A percentile compares a stretch with the other conserved stretches of the same genome.
phyloP scores from a whole-genome alignment of 2,329 filamentous ascomycete species.

The Aquanectria penicillioides region DNA sequence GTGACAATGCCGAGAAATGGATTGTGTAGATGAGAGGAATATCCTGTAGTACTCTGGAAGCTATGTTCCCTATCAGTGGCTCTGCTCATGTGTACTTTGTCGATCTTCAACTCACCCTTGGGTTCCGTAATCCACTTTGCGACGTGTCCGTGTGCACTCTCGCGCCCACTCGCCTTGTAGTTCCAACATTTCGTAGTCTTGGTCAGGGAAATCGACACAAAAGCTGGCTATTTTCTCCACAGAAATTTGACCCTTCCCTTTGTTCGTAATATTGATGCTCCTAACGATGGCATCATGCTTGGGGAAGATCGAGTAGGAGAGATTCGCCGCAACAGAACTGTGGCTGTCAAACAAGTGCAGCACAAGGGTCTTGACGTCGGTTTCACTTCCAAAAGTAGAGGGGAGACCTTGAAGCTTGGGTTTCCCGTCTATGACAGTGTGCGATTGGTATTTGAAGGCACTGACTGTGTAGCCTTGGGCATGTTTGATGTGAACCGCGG shows the following conservation, averaged over 20 bases:
- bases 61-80: slow-evolving; percentile 43
- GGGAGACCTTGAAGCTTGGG: slow-evolving; percentile 65
- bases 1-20: slow-evolving; percentile 69
- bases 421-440: slow-evolving; percentile 66
- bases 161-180: slow-evolving; percentile 71
- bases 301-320: slow-evolving; percentile 73
- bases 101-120: slow-evolving; percentile 65
- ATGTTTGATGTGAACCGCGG: slow-evolving; percentile 70
- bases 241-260: slow-evolving; percentile 61
- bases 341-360: slow-evolving; percentile 68
- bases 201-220: slow-evolving; percentile 68
- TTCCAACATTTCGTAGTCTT: slow-evolving; percentile 70
- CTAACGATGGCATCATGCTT: slow-evolving; percentile 68
- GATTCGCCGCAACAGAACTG: slow-evolving; percentile 65
- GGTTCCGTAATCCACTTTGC: slow-evolving; percentile 65
- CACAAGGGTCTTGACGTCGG: slow-evolving; percentile 67
- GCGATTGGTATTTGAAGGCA: slow-evolving; percentile 66
- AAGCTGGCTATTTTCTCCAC: slow-evolving; percentile 69
- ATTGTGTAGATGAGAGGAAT: slow-evolving; percentile 72
- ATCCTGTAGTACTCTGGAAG: slow-evolving; percentile 70
- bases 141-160: slow-evolving; percentile 64
- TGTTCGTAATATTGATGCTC: slow-evolving; percentile 70
- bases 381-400: slow-evolving; percentile 65
- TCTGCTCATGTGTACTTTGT: no score
- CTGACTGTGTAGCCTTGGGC: slow-evolving; percentile 67